A percentile compares a stretch with the other conserved stretches of the same genome.
Evolutionary conservation across 257 asterid genomes (phyloP).

Genomic region (Echium plantagineum): DNA sequence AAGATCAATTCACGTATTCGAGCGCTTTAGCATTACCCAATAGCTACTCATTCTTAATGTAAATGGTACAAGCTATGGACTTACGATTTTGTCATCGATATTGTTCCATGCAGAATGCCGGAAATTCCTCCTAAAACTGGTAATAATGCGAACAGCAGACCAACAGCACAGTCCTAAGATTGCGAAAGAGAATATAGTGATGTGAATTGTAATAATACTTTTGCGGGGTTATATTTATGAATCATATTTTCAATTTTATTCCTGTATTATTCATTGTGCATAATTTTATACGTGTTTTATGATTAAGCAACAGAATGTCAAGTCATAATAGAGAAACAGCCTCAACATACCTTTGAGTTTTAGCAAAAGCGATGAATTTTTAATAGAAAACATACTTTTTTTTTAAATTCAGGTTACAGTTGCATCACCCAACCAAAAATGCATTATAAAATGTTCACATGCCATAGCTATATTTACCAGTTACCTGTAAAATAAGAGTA

Average conservation of each 20-base stretch:
- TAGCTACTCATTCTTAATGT: background rate
- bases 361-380: background rate
- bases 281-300: too few relatives aligned
- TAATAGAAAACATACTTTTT: background rate
- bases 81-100: constrained; percentile 97
- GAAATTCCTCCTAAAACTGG: constrained; percentile 98
- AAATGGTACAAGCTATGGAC: constrained; percentile 13
- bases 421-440: constrained; percentile 1
- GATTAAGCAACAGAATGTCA: too few relatives aligned
- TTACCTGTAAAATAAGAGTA: constrained; percentile 91
- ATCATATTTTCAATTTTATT: too few relatives aligned
- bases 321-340: background rate
- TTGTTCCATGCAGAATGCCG: constrained; percentile 80
- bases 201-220: too few relatives aligned
- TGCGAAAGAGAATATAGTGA: constrained; percentile 6
- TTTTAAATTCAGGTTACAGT: background rate
- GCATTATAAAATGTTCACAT: background rate
- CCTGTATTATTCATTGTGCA: too few relatives aligned
- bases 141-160: constrained; percentile 90
- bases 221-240: too few relatives aligned
- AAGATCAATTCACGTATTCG: background rate
- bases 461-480: background rate
- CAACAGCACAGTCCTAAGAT: constrained; percentile 97
- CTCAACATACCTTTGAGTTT: background rate
- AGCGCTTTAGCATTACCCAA: too few relatives aligned